Evolutionary conservation across 139 green algal species (phyloP).

Genomic region (Chlorella sp.): DNA sequence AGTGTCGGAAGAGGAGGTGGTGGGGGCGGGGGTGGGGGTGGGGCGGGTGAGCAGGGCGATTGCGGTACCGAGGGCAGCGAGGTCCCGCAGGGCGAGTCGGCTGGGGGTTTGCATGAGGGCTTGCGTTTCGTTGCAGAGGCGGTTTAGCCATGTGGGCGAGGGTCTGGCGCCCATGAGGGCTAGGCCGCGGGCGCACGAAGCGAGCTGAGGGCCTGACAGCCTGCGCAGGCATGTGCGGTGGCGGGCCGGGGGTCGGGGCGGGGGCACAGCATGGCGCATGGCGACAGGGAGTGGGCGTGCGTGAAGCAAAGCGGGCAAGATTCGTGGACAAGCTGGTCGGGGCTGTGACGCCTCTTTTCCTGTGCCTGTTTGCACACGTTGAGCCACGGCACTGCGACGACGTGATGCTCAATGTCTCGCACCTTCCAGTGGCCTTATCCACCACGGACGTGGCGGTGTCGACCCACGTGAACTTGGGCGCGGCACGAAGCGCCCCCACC

Average conservation of each 20-base stretch:
- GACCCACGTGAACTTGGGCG: conserved; percentile 1
- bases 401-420: neutral
- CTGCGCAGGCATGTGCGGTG: neutral
- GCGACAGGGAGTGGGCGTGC: too few relatives aligned
- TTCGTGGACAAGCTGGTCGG: neutral
- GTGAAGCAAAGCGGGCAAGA: neutral
- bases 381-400: too few relatives aligned
- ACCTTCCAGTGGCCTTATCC: neutral
- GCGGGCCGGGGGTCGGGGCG: neutral
- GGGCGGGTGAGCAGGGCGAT: too few relatives aligned
- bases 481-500: neutral
- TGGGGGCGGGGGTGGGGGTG: too few relatives aligned
- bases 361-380: neutral
- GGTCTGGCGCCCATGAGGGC: neutral
- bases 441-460: neutral
- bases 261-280: too few relatives aligned
- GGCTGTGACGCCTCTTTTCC: neutral
- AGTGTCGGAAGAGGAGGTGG: too few relatives aligned
- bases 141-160: neutral
- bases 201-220: conserved; percentile 3
- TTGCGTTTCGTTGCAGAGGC: neutral
- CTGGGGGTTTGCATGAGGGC: neutral
- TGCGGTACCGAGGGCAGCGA: neutral
- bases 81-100: neutral
- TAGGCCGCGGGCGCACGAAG: neutral